Conservation (phyloP, 208 protist genomes). For the Herpetomonas samuelpessoai region DNA sequence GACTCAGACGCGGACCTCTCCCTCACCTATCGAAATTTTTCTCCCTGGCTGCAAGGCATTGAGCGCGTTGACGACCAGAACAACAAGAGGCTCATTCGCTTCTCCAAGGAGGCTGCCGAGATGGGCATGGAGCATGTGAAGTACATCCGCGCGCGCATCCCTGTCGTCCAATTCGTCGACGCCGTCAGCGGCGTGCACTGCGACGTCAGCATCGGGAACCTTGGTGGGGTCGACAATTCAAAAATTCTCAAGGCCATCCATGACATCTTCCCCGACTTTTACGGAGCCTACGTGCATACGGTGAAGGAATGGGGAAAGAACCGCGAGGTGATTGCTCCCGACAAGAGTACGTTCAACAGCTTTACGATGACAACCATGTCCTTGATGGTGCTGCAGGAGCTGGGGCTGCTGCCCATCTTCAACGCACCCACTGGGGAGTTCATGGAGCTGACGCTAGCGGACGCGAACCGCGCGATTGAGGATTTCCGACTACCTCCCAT, state of each 20-base stretch:
- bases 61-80: constrained; percentile 60
- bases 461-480: constrained; percentile 42
- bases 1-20: constrained; percentile 83
- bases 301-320: constrained; percentile 88
- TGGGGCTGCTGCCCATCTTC: constrained; percentile 82
- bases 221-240: constrained; percentile 85
- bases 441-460: constrained; percentile 68
- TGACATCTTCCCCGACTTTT: constrained; percentile 79
- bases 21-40: constrained; percentile 87
- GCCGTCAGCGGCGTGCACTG: constrained; percentile 67
- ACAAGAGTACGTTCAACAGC: constrained; percentile 85
- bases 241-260: constrained; percentile 71
- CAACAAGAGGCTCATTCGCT: constrained; percentile 61
- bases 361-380: constrained; percentile 90
- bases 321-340: constrained; percentile 78
- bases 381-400: constrained; percentile 89
- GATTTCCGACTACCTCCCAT: constrained; percentile 62
- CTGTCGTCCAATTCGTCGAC: constrained; percentile 85
- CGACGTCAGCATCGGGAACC: constrained; percentile 88
- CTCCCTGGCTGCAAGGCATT: constrained; percentile 75
- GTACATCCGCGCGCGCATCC: constrained; percentile 78
- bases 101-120: constrained; percentile 64
- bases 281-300: constrained; percentile 80
- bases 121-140: constrained; percentile 81
- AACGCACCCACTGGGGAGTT: constrained; percentile 50